phyloP scores from a whole-genome alignment of 2,329 filamentous ascomycete genomes.

The Pseudogymnoascus sp. region DNA sequence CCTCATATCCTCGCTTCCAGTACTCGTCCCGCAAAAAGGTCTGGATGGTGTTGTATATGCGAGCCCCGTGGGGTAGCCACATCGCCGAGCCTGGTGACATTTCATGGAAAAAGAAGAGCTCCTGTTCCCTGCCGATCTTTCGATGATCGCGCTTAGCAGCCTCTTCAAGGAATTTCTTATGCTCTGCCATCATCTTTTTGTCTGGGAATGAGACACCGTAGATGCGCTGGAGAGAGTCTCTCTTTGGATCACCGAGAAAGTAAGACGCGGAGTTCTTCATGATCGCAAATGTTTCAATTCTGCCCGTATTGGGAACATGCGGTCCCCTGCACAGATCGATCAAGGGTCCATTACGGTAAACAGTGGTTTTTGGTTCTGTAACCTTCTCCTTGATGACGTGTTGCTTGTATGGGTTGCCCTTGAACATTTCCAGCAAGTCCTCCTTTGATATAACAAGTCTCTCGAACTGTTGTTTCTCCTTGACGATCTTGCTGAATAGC shows the following conservation, averaged over 20 bases:
- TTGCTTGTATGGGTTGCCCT: slow-evolving; percentile 97
- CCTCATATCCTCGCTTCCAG: slow-evolving; percentile 86
- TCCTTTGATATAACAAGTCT: slow-evolving; percentile 83
- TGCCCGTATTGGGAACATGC: slow-evolving; percentile 86
- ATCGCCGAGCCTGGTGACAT: slow-evolving; percentile 89
- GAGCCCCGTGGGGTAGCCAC: slow-evolving; percentile 84
- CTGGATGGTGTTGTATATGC: slow-evolving; percentile 86
- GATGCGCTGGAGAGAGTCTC: slow-evolving; percentile 92
- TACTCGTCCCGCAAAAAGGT: slow-evolving; percentile 79
- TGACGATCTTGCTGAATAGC: slow-evolving; percentile 75
- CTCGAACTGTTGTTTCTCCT: slow-evolving; percentile 95
- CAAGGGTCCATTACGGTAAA: slow-evolving; percentile 83
- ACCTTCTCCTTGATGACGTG: slow-evolving; percentile 95
- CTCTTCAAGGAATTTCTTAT: slow-evolving; percentile 92
- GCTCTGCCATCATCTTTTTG: slow-evolving; percentile 88
- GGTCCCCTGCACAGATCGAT: slow-evolving; percentile 95
- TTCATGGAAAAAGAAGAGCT: slow-evolving; percentile 95
- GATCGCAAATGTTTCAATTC: slow-evolving; percentile 91
- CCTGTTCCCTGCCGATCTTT: slow-evolving; percentile 89
- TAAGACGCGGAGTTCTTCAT: slow-evolving; percentile 75
- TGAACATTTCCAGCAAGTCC: slow-evolving; percentile 90
- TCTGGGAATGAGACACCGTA: slow-evolving; percentile 95
- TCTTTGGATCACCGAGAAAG: slow-evolving; percentile 87
- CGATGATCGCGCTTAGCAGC: slow-evolving; percentile 96
- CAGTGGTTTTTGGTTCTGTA: slow-evolving; percentile 78